A percentile compares a stretch with the other conserved stretches of the same genome.
phyloP scores from a whole-genome alignment of 1,284 basidiomycete genomes.

The Ustilago cynodontis region DNA sequence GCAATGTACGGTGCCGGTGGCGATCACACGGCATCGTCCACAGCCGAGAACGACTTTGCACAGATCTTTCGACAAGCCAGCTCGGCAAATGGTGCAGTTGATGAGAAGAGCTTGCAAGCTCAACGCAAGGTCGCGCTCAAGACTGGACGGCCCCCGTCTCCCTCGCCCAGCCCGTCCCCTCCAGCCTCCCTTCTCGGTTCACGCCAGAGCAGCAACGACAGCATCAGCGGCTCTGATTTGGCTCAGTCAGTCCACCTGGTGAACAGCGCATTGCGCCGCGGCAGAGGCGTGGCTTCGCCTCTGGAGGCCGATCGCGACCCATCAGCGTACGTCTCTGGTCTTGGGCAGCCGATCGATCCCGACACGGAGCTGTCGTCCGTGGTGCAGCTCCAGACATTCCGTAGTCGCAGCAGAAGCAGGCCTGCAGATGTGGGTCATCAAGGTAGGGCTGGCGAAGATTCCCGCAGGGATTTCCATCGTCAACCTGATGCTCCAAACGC shows the following conservation, averaged over 20 bases:
- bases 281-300: conserved; percentile 46
- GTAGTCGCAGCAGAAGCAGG: conserved; percentile 58
- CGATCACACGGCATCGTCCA: not conserved
- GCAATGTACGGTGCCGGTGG: not conserved
- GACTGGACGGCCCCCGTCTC: conserved; percentile 37
- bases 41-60: conserved; percentile 32
- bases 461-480: conserved; percentile 1
- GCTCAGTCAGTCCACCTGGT: not conserved
- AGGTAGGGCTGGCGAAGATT: conserved; percentile 8
- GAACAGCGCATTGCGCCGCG: conserved; percentile 7
- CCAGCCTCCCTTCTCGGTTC: conserved; percentile 39
- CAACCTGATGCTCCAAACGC: not conserved
- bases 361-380: conserved; percentile 66
- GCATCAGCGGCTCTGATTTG: conserved; percentile 24
- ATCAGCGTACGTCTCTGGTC: conserved; percentile 64
- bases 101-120: conserved; percentile 27
- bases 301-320: conserved; percentile 49
- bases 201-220: conserved; percentile 45
- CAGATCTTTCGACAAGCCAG: conserved; percentile 38
- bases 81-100: not conserved
- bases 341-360: conserved; percentile 65
- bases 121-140: conserved; percentile 29
- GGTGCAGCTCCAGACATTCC: conserved; percentile 66
- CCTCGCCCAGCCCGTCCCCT: conserved; percentile 42
- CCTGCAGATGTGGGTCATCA: conserved; percentile 19